phyloP scores from a whole-genome alignment of 257 asterid genomes.

The Capsicum rhomboideum region DNA sequence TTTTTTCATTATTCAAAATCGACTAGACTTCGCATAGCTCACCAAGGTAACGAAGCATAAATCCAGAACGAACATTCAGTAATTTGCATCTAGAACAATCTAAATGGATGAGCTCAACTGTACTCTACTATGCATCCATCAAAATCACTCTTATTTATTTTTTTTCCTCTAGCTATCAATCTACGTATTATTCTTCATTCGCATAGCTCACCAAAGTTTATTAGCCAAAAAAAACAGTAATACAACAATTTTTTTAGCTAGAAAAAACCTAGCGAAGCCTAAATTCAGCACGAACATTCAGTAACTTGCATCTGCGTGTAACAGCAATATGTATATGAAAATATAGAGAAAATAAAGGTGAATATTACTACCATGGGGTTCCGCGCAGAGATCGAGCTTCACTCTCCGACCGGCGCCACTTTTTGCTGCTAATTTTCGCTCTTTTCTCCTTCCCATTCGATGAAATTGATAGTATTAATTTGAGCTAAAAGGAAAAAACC shows the following conservation, averaged over 20 bases:
- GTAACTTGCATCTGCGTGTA: not conserved
- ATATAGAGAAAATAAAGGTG: no score
- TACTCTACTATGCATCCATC: no score
- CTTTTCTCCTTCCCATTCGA: slow-evolving; percentile 92
- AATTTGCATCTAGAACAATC: no score
- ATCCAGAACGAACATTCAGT: no score
- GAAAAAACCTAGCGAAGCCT: not conserved
- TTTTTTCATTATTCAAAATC: no score
- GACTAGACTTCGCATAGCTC: no score
- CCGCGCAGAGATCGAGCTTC: slow-evolving; percentile 88
- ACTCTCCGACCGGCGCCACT: slow-evolving; percentile 71
- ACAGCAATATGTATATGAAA: not conserved
- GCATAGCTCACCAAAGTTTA: no score
- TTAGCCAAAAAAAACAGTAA: not conserved
- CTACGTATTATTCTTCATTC: no score
- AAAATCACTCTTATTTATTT: no score
- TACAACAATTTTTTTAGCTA: not conserved
- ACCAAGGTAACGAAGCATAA: no score
- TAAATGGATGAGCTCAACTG: no score
- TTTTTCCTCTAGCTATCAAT: no score
- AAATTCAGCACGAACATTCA: not conserved
- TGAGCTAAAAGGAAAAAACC: not conserved
- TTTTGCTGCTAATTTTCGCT: slow-evolving; percentile 74
- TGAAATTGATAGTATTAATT: not conserved
- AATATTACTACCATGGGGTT: slow-evolving; percentile 72